Evolutionary conservation across 2,329 filamentous ascomycete species (phyloP), one percentile per base, ranked within the genome.

Genomic region (Ascochyta clinopodiicola): DNA sequence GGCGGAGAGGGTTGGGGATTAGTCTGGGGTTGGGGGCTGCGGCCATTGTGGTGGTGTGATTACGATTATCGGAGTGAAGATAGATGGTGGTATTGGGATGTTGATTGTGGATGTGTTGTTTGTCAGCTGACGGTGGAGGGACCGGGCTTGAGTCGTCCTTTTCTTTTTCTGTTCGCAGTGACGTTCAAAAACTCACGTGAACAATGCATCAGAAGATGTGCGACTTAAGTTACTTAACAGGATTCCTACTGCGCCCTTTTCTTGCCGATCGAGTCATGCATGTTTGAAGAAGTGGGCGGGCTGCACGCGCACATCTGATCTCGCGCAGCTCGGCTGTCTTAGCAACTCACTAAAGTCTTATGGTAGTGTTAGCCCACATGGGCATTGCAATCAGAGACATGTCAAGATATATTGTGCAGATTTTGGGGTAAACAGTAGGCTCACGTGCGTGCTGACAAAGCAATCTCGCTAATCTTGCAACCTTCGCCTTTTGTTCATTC

Each of bases 1-100:
- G 67, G 17, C 64, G 55, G 17, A 43, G 27, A 2, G 46, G 50
- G 35, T 39, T 6, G 17, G 52, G 52, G 5, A 56, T 56, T 10
- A 56, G 31, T 1, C 19, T 19, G 6, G 35, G 36, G 10, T 50
- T 37, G 27, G 52, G 52, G 17, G 5, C 34, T 13, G 25, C 12
- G 9, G 52, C 45, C 52, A 56, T 56, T 19, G 15, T 29, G 8
- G 9, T 12, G 27, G 17, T 17, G 17, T 17, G 17, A 2, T 17
- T 17, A 17, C 2, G 17, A 17, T 17, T 17, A 17, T 17, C 17
- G 17, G 17, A 17, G 1, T 17, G 17, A 17, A 17, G 17, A 17
- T 17, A 17, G 27, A 10, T 29, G 8, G 27, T 29, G 9, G 9
- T 12, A 6, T 27, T 27, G 25, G 9, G 9, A 7, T 27, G 9